These are phyloP conservation scores for Paramecium sexaurelia DNA, from an alignment of 73 alveolate species.

Conservation along the genomic window DNA sequence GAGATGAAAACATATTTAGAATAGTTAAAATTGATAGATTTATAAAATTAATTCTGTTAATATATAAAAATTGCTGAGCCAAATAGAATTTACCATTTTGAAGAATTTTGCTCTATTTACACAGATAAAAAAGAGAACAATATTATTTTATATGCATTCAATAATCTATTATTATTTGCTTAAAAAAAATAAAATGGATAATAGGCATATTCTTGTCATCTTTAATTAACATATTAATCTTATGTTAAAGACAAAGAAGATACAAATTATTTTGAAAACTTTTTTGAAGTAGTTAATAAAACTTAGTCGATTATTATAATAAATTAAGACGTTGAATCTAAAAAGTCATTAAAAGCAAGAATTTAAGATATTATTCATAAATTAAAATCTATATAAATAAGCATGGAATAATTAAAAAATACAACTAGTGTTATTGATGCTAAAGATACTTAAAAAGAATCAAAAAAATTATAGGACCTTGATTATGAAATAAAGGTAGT, in stretches of 20 bases:
- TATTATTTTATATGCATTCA: slow-evolving; percentile 27
- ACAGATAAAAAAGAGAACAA: neutral
- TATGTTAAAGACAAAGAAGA: slow-evolving; percentile 24
- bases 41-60: neutral
- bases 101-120: slow-evolving; percentile 6
- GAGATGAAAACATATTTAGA: neutral
- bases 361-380: neutral
- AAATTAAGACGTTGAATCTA: neutral
- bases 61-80: slow-evolving; percentile 1
- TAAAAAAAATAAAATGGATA: neutral
- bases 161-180: slow-evolving; percentile 4
- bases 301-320: neutral
- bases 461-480: neutral
- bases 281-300: slow-evolving; percentile 2
- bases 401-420: neutral
- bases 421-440: neutral
- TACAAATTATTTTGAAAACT: neutral
- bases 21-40: neutral
- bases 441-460: neutral
- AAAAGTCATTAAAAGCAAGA: neutral
- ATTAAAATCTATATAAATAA: neutral
- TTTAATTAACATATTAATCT: neutral
- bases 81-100: neutral
- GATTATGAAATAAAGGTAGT: slow-evolving; percentile 1
- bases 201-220: neutral